Evolutionary conservation across 768 basidiomycete species (phyloP), one percentile per base, ranked within the genome.

Genomic region (Calocera viscosa): DNA sequence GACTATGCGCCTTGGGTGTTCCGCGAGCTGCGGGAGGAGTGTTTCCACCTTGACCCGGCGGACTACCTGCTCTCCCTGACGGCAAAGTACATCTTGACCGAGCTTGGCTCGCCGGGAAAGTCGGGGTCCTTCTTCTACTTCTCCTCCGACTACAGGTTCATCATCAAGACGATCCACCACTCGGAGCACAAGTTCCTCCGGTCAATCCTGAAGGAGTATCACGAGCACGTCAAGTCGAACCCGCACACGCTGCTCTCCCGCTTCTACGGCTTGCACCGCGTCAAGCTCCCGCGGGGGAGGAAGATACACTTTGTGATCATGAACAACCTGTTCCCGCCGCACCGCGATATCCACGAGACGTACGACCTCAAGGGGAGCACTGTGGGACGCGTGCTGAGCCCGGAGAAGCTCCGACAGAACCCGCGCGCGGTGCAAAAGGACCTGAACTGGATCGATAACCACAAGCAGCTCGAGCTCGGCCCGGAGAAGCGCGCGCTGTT

Each of bases 241-340:
- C 96, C 96, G 0, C 94, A 98, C 73, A 96, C 94, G 0, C 80
- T 98, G 1, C 78, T 99, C 3, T 93, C 90, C 8, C 82, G 96
- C 24, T 98, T 99, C 76, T 99, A 98, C 74, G 96, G 96, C 10
- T 81, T 99, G 12, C 96, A 99, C 73, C 88, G 96, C 66, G 96
- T 99, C 68, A 99, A 99, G 78, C 83, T 99, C 0, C 96, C 96
- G 0, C 82, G 84, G 38, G 96, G 96, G 0, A 79, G 83, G 49
- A 99, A 99, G 79, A 99, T 99, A 65, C 96, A 99, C 75, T 99
- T 99, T 74, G 93, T 98, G 66, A 96, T 99, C 77, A 97, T 98
- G 94, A 99, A 98, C 80, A 99, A 99, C 75, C 82, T 99, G 32
- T 97, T 99, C 78, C 95, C 96, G 0, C 89, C 96, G 0, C 95